Conservation (phyloP, 2,329 filamentous ascomycete species). For the Cordyceps farinosa region DNA sequence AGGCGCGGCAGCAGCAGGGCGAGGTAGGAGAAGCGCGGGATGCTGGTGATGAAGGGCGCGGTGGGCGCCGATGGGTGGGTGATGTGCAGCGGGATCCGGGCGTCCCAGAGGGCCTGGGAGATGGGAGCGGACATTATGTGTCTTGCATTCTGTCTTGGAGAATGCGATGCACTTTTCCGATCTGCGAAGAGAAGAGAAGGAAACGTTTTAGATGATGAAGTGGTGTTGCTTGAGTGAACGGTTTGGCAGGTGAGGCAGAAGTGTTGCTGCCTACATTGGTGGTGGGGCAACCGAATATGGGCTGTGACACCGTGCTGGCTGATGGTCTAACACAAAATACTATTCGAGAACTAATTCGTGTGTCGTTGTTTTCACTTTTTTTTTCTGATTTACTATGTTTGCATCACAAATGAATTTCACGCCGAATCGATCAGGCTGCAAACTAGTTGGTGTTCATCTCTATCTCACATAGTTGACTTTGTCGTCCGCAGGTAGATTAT, state of each 20-base stretch:
- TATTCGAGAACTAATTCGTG: no score
- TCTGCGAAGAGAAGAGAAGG: neutral
- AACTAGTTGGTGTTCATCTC: no score
- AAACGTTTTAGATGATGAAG: neutral
- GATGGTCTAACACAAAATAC: no score
- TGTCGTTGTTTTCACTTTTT: no score
- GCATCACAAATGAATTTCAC: no score
- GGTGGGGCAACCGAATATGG: neutral
- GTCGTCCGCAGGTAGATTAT: no score
- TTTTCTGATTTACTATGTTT: no score
- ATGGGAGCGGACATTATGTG: constrained; percentile 28
- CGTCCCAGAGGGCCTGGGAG: constrained; percentile 51
- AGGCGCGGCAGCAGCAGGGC: constrained; percentile 55
- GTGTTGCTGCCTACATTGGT: neutral
- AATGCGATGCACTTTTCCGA: no score
- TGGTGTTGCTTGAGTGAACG: neutral
- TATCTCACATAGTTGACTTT: no score
- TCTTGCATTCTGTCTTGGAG: constrained; percentile 6
- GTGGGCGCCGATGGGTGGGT: constrained; percentile 46
- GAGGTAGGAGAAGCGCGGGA: constrained; percentile 59
- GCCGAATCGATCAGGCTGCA: no score
- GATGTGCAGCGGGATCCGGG: constrained; percentile 53
- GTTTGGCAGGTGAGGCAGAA: neutral
- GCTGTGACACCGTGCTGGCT: no score
- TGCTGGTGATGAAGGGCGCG: constrained; percentile 49